These are phyloP conservation scores for Candida methanosorbosa DNA, from an alignment of 805 yeast genomes.

Conservation along the genomic window DNA sequence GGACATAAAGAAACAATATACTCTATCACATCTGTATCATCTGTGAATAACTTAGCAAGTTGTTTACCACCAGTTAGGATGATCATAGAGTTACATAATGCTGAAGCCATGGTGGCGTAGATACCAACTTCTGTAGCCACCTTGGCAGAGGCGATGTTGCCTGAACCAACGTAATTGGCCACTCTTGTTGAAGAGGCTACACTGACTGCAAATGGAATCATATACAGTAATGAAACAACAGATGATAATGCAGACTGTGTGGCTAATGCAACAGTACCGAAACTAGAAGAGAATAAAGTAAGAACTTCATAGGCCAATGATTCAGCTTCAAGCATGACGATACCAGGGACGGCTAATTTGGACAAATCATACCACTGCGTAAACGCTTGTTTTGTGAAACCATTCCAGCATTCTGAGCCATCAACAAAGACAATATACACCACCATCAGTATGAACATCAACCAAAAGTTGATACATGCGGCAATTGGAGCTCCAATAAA, in stretches of 20 bases:
- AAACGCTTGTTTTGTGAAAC: conserved; percentile 30
- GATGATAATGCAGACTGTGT: conserved; percentile 50
- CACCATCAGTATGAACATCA: conserved; percentile 51
- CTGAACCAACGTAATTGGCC: conserved; percentile 44
- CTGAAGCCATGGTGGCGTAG: conserved; percentile 24
- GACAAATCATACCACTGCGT: conserved; percentile 31
- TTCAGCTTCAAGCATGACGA: conserved; percentile 47
- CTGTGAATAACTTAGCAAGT: conserved; percentile 53
- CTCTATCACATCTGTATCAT: conserved; percentile 47
- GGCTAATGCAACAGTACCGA: conserved; percentile 46
- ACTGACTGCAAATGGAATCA: conserved; percentile 50
- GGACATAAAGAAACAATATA: conserved; percentile 53
- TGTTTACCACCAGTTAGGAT: conserved; percentile 36
- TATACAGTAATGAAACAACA: conserved; percentile 41
- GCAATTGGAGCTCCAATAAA: conserved; percentile 72
- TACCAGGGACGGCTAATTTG: conserved; percentile 42
- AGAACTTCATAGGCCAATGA: conserved; percentile 50
- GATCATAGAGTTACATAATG: conserved; percentile 31
- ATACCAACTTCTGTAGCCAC: conserved; percentile 35
- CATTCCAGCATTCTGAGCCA: conserved; percentile 67
- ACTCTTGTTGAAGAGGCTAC: conserved; percentile 48
- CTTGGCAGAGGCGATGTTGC: conserved; percentile 21
- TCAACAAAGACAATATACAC: conserved; percentile 49
- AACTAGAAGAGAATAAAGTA: conserved; percentile 42
- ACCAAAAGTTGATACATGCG: conserved; percentile 62